Evolutionary conservation across 768 basidiomycete species (phyloP), one percentile per base, ranked within the genome.

Genomic region (Boletus coccyginus): DNA sequence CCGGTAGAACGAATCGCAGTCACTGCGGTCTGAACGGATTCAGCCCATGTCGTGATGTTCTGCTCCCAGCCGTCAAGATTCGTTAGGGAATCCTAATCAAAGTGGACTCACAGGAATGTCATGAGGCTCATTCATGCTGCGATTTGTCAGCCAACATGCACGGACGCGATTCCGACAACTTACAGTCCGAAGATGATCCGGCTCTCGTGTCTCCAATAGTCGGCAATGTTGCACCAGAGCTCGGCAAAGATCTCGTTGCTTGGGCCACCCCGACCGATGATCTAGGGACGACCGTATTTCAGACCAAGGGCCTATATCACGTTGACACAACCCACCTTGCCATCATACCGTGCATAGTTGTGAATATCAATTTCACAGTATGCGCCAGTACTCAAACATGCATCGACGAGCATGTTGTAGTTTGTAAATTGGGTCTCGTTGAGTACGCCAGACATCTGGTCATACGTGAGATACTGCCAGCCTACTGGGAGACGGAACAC

Each of bases 191-290:
- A 82, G 19, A 81, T 72, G 41, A 82, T 64, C 16, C 71, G 77
- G 14, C 60, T 38, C 54, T 81, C 62, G 27, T 62, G 46, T 40
- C 73, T 73, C 61, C 82, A 85, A 55, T 80, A 74, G 3, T 74
- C 57, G 1, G 86, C 86, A 45, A 87, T 71, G 48, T 72, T 67
- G 53, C 66, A 62, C 85, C 85, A 87, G 19, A 82, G 66, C 5
- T 66, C 65, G 10, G 83, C 84, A 57, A 86, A 82, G 40, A 80
- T 63, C 5, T 71, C 77, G 64, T 86, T 76, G 33, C 75, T 74
- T 2, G 85, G 84, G 29, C 84, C 83, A 38, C 83, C 85, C 69
- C 86, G 82, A 2, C 85, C 85, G 46, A 86, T 78, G 36, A 87
- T 81, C 75, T 78, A 11, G 41, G 24, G 7, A 13, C 19, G n/a